Evolutionary conservation across 441 rosid genomes (phyloP), one percentile per base, ranked within the genome.

Genomic region (Gossypium schwendimanii): DNA sequence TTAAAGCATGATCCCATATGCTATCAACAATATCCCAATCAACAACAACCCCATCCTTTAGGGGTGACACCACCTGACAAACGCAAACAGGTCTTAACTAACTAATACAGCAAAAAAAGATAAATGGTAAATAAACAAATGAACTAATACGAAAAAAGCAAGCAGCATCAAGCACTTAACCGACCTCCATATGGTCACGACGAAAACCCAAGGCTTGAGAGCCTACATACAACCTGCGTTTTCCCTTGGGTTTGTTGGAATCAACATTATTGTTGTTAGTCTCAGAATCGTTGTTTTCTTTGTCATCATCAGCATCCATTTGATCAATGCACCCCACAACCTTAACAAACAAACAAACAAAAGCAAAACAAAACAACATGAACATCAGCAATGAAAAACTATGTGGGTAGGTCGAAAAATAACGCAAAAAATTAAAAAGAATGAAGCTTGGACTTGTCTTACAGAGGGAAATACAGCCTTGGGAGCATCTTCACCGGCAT

Each of bases 401-500:
- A 50, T 15, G 59, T 4, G 59, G 54, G 24, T 14, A 15, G 71
- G 71, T 67, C 24, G 15, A 67, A 26, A n/a, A 67, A 49, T 3
- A 26, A 49, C 24, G 36, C 41, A 7, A 36, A 62, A 64, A 49
- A 26, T n/a, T 26, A 47, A 14, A 49, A 67, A 67, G 20, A 15
- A 61, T 7, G 41, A 49, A 7, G 11, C 10, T 69, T 60, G 57
- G n/a, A 62, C 5, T 71, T 55, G 63, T 78, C 93, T 88, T 75
- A 93, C 98, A 52, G 99, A 92, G 72, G 99, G 98, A 57, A 96
- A 96, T 3, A 96, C 98, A 39, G 99, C 99, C 77, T 96, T 96
- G 41, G 98, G 98, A 77, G 97, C 97, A 87, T 96, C 99, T 84
- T 96, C 99, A 3, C 98, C 99, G 2, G 99, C 99, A 77, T 93